A percentile compares a stretch with the other conserved stretches of the same genome.
phyloP scores from a whole-genome alignment of 1,139 yeast genomes.

The Kodamaea derodonti region DNA sequence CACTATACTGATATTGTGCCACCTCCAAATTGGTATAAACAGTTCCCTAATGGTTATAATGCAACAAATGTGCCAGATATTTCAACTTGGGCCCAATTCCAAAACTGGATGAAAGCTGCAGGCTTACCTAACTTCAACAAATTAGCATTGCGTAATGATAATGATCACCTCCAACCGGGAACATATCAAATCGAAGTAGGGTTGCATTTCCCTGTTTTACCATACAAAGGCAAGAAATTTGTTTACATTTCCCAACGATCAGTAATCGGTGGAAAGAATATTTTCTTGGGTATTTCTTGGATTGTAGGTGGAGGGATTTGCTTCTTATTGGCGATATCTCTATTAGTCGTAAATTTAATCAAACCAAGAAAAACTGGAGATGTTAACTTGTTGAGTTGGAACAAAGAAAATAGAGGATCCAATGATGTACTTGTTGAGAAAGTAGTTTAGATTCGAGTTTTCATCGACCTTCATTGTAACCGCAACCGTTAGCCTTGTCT shows the following conservation, averaged over 20 bases:
- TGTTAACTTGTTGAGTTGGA: constrained; percentile 70
- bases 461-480: no score
- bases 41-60: constrained; percentile 87
- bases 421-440: background rate
- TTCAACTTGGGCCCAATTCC: constrained; percentile 74
- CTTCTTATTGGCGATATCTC: constrained; percentile 53
- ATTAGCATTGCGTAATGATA: constrained; percentile 75
- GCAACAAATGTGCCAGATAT: constrained; percentile 81
- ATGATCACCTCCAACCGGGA: constrained; percentile 58
- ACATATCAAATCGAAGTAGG: constrained; percentile 71
- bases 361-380: constrained; percentile 77
- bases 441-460: background rate
- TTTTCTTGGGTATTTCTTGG: constrained; percentile 85
- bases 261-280: constrained; percentile 86
- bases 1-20: constrained; percentile 74
- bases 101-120: constrained; percentile 97
- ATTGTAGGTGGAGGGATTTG: constrained; percentile 92
- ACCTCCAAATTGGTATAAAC: constrained; percentile 90
- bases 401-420: constrained; percentile 32
- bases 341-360: constrained; percentile 57
- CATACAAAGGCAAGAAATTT: constrained; percentile 78
- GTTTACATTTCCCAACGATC: constrained; percentile 79
- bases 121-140: constrained; percentile 85
- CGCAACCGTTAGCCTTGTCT: no score
- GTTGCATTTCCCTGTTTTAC: constrained; percentile 82